phyloP scores from a whole-genome alignment of 495 filamentous ascomycete genomes.

The Aspergillus homomorphus region DNA sequence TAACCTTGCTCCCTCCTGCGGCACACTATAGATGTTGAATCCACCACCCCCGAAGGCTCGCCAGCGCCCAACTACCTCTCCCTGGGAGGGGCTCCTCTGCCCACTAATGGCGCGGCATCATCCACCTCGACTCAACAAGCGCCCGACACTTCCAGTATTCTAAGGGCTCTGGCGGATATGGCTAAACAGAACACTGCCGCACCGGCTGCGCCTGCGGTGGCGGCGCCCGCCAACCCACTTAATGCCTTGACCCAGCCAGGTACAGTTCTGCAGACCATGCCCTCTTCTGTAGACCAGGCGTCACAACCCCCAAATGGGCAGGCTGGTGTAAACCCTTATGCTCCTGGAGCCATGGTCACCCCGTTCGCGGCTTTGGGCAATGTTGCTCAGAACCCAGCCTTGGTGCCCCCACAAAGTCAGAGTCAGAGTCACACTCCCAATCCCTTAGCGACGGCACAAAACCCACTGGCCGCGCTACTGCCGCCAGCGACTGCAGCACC shows the following conservation, averaged over 20 bases:
- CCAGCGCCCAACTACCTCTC: slow-evolving; percentile 59
- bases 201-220: slow-evolving; percentile 49
- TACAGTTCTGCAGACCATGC: slow-evolving; percentile 38
- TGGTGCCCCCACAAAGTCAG: slow-evolving; percentile 49
- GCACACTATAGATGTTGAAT: slow-evolving; percentile 52
- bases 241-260: slow-evolving; percentile 54
- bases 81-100: slow-evolving; percentile 32
- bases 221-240: slow-evolving; percentile 50
- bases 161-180: slow-evolving; percentile 82
- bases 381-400: slow-evolving; percentile 35
- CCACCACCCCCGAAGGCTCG: slow-evolving; percentile 77
- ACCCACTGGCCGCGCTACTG: slow-evolving; percentile 48
- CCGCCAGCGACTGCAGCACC: slow-evolving; percentile 36
- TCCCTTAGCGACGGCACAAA: slow-evolving; percentile 39
- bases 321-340: slow-evolving; percentile 59
- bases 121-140: slow-evolving; percentile 35
- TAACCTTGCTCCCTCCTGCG: background rate
- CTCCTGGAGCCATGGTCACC: slow-evolving; percentile 49
- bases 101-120: slow-evolving; percentile 37
- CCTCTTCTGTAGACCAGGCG: slow-evolving; percentile 48
- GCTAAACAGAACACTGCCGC: slow-evolving; percentile 73
- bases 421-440: slow-evolving; percentile 42
- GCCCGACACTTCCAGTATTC: slow-evolving; percentile 66
- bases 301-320: slow-evolving; percentile 43
- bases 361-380: slow-evolving; percentile 46